These are phyloP conservation scores for Puya raimondii DNA, from an alignment of 176 grass and related monocot species.

Conservation along the genomic window DNA sequence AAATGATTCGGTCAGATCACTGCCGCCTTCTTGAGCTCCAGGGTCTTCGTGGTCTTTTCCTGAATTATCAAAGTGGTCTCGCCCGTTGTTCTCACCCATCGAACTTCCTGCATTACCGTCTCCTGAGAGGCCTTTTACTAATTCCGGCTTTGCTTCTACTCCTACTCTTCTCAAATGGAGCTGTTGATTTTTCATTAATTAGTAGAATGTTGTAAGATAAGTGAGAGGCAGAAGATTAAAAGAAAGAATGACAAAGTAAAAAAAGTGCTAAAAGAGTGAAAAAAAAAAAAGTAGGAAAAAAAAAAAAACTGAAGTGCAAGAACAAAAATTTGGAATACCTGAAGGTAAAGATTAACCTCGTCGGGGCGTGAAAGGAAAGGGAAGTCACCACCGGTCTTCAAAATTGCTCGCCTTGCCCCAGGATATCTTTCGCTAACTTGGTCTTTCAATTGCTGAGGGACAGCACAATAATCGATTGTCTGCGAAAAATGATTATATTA, in stretches of 20 bases:
- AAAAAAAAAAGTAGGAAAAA: slow-evolving; percentile 4
- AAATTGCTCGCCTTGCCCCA: slow-evolving; percentile 58
- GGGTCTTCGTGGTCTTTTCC: slow-evolving; percentile 6
- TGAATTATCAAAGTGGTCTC: slow-evolving; percentile 22
- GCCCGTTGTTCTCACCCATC: slow-evolving; percentile 26
- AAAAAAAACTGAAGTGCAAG: neutral
- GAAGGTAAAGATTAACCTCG: slow-evolving; percentile 95
- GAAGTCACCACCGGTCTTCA: slow-evolving; percentile 94
- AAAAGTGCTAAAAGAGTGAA: neutral
- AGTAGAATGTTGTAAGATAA: slow-evolving; percentile 3
- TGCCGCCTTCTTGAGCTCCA: slow-evolving; percentile 15
- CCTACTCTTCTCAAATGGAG: slow-evolving; percentile 92
- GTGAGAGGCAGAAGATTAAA: too few relatives aligned
- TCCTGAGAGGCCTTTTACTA: slow-evolving; percentile 42
- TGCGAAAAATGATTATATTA: slow-evolving; percentile 10
- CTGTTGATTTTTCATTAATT: slow-evolving; percentile 35
- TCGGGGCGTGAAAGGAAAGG: slow-evolving; percentile 90
- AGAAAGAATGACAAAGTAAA: too few relatives aligned
- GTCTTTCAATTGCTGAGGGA: slow-evolving; percentile 82
- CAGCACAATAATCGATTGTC: slow-evolving; percentile 95
- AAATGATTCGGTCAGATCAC: slow-evolving; percentile 18
- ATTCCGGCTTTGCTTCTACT: slow-evolving; percentile 71
- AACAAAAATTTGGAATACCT: slow-evolving; percentile 39
- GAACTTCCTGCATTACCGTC: slow-evolving; percentile 47
- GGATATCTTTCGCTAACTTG: slow-evolving; percentile 88